Evolutionary conservation across 2,329 filamentous ascomycete species (phyloP).

Genomic region (Metarhizium guizhouense): DNA sequence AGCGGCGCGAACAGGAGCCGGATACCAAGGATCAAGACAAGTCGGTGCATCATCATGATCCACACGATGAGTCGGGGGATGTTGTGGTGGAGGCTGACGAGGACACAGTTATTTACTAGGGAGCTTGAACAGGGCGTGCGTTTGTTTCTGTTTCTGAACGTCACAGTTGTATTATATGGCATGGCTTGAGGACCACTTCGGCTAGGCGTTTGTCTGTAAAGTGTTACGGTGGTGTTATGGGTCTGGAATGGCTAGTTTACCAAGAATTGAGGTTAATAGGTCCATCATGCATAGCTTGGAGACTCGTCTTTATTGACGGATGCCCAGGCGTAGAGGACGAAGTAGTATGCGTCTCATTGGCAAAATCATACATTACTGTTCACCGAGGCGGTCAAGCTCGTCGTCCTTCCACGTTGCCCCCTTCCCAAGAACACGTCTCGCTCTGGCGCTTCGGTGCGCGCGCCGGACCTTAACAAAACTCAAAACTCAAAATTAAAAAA

Average conservation of each 20-base stretch:
- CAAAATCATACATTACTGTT: too few relatives aligned
- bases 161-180: neutral
- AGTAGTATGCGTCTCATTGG: too few relatives aligned
- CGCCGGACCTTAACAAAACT: too few relatives aligned
- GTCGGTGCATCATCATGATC: constrained; percentile 25
- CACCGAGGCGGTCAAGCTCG: too few relatives aligned
- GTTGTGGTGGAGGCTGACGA: constrained; percentile 79
- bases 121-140: neutral
- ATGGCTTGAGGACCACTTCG: neutral
- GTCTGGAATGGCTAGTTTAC: neutral
- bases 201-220: neutral
- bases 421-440: too few relatives aligned
- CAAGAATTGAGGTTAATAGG: neutral
- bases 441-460: too few relatives aligned
- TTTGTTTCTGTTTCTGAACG: neutral
- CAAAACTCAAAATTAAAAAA: too few relatives aligned
- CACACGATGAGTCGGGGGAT: constrained; percentile 64
- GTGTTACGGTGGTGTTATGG: neutral
- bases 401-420: too few relatives aligned
- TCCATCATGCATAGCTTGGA: neutral
- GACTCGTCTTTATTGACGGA: too few relatives aligned
- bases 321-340: too few relatives aligned
- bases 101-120: constrained; percentile 83
- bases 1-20: neutral
- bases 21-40: neutral